Conservation (phyloP, 1,139 yeast species). For the Hanseniaspora uvarum region DNA sequence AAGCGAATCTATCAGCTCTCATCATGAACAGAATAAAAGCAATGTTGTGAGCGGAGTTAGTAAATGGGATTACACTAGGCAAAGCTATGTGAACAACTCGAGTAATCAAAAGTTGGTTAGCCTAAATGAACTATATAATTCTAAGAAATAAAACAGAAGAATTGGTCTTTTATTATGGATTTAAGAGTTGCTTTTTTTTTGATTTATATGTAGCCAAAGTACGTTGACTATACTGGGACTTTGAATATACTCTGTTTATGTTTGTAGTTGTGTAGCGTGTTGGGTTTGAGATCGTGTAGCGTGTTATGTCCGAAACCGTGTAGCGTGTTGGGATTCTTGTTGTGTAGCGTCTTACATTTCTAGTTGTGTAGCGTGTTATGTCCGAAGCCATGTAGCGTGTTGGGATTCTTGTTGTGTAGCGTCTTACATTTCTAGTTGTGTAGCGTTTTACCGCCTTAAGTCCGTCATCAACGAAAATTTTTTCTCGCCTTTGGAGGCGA, state of each 20-base stretch:
- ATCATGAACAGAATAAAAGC: background rate
- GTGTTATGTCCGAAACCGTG: too few relatives aligned
- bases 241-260: too few relatives aligned
- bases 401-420: too few relatives aligned
- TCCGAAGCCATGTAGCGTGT: too few relatives aligned
- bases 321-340: too few relatives aligned
- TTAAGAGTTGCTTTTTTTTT: background rate
- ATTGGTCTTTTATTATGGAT: background rate
- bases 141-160: background rate
- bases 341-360: too few relatives aligned
- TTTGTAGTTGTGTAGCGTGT: too few relatives aligned
- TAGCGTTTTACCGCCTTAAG: background rate
- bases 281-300: too few relatives aligned
- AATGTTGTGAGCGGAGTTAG: background rate
- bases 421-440: too few relatives aligned
- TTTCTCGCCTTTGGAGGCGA: background rate
- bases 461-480: background rate
- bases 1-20: background rate
- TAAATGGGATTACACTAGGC: constrained; percentile 14
- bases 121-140: background rate
- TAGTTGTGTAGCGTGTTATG: too few relatives aligned
- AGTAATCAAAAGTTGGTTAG: background rate
- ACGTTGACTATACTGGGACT: too few relatives aligned
- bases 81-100: background rate
- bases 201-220: too few relatives aligned